These are phyloP conservation scores for Orbilia blumenaviensis DNA, from an alignment of 2,329 filamentous ascomycete genomes.

Conservation along the genomic window DNA sequence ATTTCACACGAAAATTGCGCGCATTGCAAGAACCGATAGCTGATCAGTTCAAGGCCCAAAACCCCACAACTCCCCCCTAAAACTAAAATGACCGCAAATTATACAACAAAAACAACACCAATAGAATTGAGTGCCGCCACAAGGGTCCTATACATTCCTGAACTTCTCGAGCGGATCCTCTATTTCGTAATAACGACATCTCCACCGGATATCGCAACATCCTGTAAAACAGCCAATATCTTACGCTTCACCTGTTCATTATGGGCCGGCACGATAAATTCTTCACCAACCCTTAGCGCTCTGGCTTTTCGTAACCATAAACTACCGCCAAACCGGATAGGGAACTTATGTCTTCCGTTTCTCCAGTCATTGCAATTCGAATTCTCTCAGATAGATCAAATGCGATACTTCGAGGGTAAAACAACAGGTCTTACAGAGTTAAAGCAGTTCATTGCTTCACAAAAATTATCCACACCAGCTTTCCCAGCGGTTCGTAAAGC, in stretches of 20 bases:
- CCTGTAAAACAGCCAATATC: not conserved
- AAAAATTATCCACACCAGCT: not conserved
- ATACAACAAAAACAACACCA: slow-evolving; percentile 8
- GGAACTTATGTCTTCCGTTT: not conserved
- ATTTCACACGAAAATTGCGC: no score
- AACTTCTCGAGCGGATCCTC: slow-evolving; percentile 7
- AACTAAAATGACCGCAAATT: not conserved
- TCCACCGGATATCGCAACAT: not conserved
- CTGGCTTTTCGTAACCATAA: not conserved
- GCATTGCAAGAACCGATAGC: no score
- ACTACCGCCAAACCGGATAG: not conserved
- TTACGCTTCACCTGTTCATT: not conserved
- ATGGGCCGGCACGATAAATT: not conserved
- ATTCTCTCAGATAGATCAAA: not conserved
- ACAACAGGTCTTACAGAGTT: not conserved
- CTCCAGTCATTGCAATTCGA: not conserved
- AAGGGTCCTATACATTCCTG: not conserved
- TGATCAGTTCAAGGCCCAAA: no score
- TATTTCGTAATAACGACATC: not conserved
- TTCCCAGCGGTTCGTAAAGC: not conserved
- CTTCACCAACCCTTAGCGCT: not conserved
- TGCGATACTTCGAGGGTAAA: not conserved
- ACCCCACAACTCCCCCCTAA: not conserved
- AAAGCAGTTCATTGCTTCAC: not conserved
- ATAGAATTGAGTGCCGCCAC: not conserved